These are phyloP conservation scores for Jaenimonas drosophilae DNA, from an alignment of 208 protist genomes.

Conservation along the genomic window DNA sequence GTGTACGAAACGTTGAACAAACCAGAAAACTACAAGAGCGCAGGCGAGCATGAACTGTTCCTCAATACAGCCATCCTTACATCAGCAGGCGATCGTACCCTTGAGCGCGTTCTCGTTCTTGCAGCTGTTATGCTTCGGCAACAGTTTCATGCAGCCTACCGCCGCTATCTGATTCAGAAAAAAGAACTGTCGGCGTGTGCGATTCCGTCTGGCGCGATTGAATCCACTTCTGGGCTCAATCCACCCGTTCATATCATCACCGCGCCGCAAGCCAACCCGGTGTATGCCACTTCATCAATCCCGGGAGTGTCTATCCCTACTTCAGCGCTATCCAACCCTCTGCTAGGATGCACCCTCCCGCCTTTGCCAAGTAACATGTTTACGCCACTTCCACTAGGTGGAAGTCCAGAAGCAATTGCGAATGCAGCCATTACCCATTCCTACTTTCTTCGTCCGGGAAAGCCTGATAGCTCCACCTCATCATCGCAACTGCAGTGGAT, in stretches of 20 bases:
- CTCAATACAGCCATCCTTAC: conserved; percentile 64
- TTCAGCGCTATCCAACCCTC: neutral
- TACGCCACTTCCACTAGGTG: no score
- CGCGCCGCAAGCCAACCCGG: no score
- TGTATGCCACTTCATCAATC: no score
- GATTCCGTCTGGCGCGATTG: neutral
- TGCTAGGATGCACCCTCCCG: neutral
- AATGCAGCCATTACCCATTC: neutral
- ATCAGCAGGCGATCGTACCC: conserved; percentile 66
- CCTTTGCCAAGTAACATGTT: neutral
- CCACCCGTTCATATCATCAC: no score
- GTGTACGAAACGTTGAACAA: neutral
- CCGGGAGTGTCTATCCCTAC: no score
- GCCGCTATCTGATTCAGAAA: conserved; percentile 9
- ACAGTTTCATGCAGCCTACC: conserved; percentile 44
- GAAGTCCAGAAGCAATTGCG: neutral
- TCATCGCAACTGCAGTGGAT: neutral
- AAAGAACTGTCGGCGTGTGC: conserved; percentile 8
- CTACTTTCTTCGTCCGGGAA: no score
- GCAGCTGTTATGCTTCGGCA: conserved; percentile 74
- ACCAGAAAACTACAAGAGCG: neutral
- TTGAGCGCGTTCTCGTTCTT: conserved; percentile 72
- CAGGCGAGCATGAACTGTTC: conserved; percentile 11
- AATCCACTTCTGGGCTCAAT: neutral
- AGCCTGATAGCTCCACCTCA: neutral